A percentile compares a stretch with the other conserved stretches of the same genome.
Evolutionary conservation across 768 basidiomycete genomes (phyloP).

Genomic region (Rhodosporidiobolus sp.): DNA sequence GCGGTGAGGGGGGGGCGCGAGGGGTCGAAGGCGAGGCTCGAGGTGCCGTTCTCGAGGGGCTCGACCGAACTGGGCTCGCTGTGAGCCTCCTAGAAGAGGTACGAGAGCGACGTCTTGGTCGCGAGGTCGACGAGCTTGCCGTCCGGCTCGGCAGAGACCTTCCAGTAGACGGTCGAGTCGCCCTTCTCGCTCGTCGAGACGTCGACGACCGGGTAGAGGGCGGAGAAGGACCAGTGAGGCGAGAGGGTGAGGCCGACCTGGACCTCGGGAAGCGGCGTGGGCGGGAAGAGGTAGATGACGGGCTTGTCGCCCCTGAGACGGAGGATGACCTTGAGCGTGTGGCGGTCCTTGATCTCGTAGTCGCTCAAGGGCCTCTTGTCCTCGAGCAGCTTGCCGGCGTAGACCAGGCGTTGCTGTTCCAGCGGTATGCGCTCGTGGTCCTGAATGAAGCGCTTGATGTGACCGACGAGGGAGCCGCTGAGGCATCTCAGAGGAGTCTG

Average conservation of each 20-base stretch:
- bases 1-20: neutral
- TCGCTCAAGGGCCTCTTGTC: conserved; percentile 83
- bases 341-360: conserved; percentile 75
- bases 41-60: conserved; percentile 63
- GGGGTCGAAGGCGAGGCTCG: conserved; percentile 18
- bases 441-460: no score
- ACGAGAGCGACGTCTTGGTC: conserved; percentile 48
- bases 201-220: conserved; percentile 12
- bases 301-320: conserved; percentile 66
- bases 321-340: conserved; percentile 85
- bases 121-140: conserved; percentile 48
- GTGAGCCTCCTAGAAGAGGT: conserved; percentile 52
- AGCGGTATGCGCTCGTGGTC: no score
- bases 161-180: conserved; percentile 45
- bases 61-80: conserved; percentile 52
- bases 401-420: no score
- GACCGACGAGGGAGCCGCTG: no score
- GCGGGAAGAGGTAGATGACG: conserved; percentile 51
- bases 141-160: conserved; percentile 46
- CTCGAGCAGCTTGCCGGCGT: no score
- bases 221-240: conserved; percentile 20
- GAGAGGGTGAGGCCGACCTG: conserved; percentile 45
- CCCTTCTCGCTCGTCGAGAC: conserved; percentile 45
- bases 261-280: conserved; percentile 32
- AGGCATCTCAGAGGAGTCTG: no score